These are phyloP conservation scores for Pyrenula aspistea DNA, from an alignment of 495 filamentous ascomycete genomes.

Conservation along the genomic window DNA sequence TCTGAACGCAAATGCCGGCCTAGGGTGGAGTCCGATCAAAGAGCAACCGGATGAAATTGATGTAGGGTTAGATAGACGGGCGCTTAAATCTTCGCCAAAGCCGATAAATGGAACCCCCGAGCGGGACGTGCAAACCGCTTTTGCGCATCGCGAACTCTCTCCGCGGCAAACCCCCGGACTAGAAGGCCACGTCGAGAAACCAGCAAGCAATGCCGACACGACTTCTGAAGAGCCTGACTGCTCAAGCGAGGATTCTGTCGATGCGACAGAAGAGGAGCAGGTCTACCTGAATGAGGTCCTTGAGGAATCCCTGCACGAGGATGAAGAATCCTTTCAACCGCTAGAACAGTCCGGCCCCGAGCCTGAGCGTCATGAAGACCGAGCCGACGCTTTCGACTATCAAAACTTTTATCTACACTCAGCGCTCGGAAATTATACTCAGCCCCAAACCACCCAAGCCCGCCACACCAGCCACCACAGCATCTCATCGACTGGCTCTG, in stretches of 20 bases:
- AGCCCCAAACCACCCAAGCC: slow-evolving; percentile 27
- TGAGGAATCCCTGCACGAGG: slow-evolving; percentile 28
- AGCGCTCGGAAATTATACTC: slow-evolving; percentile 59
- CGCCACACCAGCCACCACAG: slow-evolving; percentile 34
- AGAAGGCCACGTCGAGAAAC: neutral
- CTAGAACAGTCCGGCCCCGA: slow-evolving; percentile 12
- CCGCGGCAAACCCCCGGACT: neutral
- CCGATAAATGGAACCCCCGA: slow-evolving; percentile 1
- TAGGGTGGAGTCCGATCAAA: slow-evolving; percentile 14
- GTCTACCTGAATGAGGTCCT: slow-evolving; percentile 25
- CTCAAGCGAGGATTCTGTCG: neutral
- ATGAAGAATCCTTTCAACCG: slow-evolving; percentile 15
- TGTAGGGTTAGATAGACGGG: neutral
- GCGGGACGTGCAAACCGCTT: neutral
- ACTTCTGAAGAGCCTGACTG: neutral
- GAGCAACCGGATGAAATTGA: slow-evolving; percentile 1
- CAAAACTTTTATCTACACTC: slow-evolving; percentile 91
- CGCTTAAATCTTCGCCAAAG: slow-evolving; percentile 1
- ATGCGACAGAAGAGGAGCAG: neutral
- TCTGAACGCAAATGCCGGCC: slow-evolving; percentile 22
- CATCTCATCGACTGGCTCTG: slow-evolving; percentile 54
- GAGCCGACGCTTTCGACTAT: slow-evolving; percentile 95
- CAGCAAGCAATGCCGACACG: neutral
- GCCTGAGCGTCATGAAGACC: slow-evolving; percentile 68
- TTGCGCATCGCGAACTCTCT: neutral